Percentiles rank a stretch among this genome's conserved stretches.
These are phyloP conservation scores for Lentinus brumalis DNA, from an alignment of 768 basidiomycete species.

Conservation along the genomic window DNA sequence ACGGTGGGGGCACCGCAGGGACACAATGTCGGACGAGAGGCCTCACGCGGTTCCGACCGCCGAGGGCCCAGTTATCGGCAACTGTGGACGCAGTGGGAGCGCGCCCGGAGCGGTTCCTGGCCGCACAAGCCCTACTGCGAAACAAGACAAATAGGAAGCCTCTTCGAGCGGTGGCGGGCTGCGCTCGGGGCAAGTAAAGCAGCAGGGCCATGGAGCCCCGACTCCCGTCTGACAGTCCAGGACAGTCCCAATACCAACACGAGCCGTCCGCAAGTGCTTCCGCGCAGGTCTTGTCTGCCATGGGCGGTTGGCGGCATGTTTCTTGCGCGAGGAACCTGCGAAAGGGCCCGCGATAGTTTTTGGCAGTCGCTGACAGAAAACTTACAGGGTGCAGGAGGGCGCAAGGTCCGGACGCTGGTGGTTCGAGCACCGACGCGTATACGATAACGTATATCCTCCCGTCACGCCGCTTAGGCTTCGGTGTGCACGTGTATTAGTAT, in stretches of 20 bases:
- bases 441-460: neutral
- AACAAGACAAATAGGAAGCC: neutral
- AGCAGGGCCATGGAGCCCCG: neutral
- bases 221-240: neutral
- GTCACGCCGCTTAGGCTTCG: too few species aligned
- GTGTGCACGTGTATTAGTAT: neutral
- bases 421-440: neutral
- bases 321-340: neutral
- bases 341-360: neutral
- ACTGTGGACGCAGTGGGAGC: constrained; percentile 8
- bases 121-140: constrained; percentile 3
- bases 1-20: too few species aligned
- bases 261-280: neutral
- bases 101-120: constrained; percentile 13
- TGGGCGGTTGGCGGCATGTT: neutral
- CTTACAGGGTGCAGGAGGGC: constrained; percentile 15
- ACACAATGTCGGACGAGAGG: neutral
- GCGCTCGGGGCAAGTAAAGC: neutral
- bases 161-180: neutral
- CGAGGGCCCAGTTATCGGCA: constrained; percentile 1
- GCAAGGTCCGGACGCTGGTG: neutral
- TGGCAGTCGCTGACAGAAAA: constrained; percentile 7
- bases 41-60: constrained; percentile 6
- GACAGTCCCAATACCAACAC: too few species aligned
- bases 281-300: neutral